Percentiles rank a stretch among this genome's conserved stretches.
phyloP scores from a whole-genome alignment of 202 grass and related monocot species.

The Carex arenaria region DNA sequence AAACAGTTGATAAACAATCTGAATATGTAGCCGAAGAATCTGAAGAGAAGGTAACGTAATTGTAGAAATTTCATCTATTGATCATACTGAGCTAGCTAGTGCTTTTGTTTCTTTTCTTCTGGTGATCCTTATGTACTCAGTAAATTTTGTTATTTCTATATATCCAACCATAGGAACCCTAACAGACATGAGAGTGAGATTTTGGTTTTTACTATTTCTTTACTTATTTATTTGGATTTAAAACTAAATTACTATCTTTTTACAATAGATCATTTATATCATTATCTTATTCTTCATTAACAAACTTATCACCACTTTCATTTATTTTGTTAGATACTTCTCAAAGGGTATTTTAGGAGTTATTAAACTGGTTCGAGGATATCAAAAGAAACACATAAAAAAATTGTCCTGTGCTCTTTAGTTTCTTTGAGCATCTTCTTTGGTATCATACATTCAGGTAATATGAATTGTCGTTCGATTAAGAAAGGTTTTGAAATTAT shows the following conservation, averaged over 20 bases:
- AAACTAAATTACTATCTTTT: not conserved
- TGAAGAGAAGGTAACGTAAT: conserved; percentile 11
- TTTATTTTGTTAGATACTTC: not conserved
- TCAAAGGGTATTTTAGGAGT: not conserved
- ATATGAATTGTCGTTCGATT: not conserved
- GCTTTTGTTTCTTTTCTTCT: not conserved
- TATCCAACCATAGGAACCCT: not conserved
- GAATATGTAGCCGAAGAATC: conserved; percentile 29
- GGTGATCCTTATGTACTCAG: not conserved
- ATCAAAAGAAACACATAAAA: not conserved
- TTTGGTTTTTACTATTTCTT: not conserved
- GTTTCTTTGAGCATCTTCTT: not conserved
- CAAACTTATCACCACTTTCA: not conserved
- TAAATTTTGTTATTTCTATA: not conserved
- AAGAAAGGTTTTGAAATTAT: not conserved
- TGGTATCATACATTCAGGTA: not conserved
- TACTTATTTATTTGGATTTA: not conserved
- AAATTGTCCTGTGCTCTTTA: not conserved
- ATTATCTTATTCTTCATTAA: not conserved
- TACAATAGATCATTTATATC: not conserved
- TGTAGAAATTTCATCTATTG: not conserved
- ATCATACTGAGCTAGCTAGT: not conserved
- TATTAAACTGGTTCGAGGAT: not conserved
- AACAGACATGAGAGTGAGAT: not conserved
- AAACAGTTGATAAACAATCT: conserved; percentile 31